Percentiles rank a stretch among this genome's conserved stretches.
Evolutionary conservation across 2,329 filamentous ascomycete genomes (phyloP).

Genomic region (Clonostachys rosea): DNA sequence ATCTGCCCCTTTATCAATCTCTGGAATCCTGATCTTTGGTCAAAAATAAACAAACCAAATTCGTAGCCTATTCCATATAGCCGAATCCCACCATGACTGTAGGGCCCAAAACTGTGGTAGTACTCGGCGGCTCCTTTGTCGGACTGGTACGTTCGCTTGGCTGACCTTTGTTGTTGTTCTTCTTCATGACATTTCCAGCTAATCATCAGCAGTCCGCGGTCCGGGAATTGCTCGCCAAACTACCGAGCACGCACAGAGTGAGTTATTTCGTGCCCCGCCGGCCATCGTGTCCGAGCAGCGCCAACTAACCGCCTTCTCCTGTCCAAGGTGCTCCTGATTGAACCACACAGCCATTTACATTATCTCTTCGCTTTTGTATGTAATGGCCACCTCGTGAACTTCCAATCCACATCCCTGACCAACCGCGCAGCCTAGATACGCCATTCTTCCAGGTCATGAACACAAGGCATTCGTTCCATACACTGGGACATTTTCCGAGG

Average conservation of each 20-base stretch:
- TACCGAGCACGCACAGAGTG: slow-evolving; percentile 40
- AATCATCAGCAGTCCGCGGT: slow-evolving; percentile 36
- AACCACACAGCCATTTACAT: slow-evolving; percentile 59
- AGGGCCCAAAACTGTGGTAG: slow-evolving; percentile 36
- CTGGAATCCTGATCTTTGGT: too few species aligned
- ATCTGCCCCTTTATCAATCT: too few species aligned
- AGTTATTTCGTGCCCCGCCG: too few species aligned
- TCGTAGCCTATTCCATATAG: too few species aligned
- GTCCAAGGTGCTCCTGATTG: slow-evolving; percentile 30
- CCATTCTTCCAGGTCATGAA: slow-evolving; percentile 46
- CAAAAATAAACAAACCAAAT: too few species aligned
- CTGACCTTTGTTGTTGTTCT: too few species aligned
- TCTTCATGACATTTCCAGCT: too few species aligned
- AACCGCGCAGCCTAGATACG: slow-evolving; percentile 44
- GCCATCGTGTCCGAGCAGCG: too few species aligned
- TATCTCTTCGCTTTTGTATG: slow-evolving; percentile 38
- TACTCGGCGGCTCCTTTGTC: slow-evolving; percentile 55
- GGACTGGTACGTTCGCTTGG: slow-evolving; percentile 32
- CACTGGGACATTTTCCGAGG: slow-evolving; percentile 19
- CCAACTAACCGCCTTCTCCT: too few species aligned
- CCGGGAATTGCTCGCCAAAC: slow-evolving; percentile 37
- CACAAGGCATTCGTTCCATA: slow-evolving; percentile 59
- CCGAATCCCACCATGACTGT: too few species aligned
- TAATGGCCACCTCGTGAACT: too few species aligned
- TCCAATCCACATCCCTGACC: too few species aligned